Evolutionary conservation across 2,329 filamentous ascomycete genomes (phyloP).

Genomic region (Penicillium sp.): DNA sequence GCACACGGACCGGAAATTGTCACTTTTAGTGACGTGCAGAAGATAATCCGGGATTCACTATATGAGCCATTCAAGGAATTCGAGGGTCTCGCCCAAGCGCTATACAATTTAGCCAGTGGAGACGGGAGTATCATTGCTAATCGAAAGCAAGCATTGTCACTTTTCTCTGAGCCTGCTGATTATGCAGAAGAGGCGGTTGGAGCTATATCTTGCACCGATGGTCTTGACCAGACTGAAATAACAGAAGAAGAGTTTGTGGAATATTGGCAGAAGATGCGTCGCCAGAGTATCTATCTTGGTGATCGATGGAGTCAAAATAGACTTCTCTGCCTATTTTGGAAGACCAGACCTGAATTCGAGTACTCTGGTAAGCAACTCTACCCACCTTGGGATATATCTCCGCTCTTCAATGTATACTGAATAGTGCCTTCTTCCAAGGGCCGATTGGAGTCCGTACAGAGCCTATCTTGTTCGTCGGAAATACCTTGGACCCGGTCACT

Average conservation of each 20-base stretch:
- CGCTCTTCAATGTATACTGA: not conserved
- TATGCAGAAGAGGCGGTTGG: not conserved
- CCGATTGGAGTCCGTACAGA: not conserved
- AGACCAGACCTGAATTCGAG: not conserved
- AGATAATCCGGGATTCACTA: slow-evolving; percentile 44
- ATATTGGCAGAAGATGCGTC: not conserved
- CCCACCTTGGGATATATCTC: slow-evolving; percentile 3
- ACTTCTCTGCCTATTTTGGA: not conserved
- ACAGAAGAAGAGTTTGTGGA: not conserved
- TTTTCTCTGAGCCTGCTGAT: not conserved
- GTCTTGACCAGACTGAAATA: not conserved
- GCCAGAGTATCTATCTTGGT: not conserved
- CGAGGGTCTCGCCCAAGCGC: slow-evolving; percentile 43
- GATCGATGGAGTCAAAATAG: not conserved
- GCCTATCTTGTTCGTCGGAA: slow-evolving; percentile 57
- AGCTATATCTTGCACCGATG: not conserved
- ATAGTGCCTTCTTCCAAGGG: slow-evolving; percentile 31
- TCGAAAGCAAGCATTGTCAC: not conserved
- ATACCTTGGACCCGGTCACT: slow-evolving; percentile 58
- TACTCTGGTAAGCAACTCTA: not conserved
- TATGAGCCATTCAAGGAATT: slow-evolving; percentile 50
- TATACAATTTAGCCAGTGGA: slow-evolving; percentile 29
- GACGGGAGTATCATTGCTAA: slow-evolving; percentile 11
- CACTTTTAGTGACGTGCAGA: slow-evolving; percentile 51
- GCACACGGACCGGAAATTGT: slow-evolving; percentile 47